Conservation (phyloP, 495 filamentous ascomycete genomes). For the Penicillium crystallinum region DNA sequence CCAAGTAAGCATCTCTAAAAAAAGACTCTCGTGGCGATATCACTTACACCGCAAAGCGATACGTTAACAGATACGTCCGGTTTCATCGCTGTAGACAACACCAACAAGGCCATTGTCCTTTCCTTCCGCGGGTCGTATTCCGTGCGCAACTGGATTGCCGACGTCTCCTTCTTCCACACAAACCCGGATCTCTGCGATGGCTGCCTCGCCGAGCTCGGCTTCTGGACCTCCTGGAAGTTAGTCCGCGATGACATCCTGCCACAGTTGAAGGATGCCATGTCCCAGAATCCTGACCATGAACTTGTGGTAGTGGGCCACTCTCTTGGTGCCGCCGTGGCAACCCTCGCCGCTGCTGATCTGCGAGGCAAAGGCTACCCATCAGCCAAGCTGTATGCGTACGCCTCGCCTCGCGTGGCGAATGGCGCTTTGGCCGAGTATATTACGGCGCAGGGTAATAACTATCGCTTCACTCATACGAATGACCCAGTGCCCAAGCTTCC, state of each 20-base stretch:
- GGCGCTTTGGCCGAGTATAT: conserved; percentile 48
- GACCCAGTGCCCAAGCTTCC: conserved; percentile 63
- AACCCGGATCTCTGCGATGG: conserved; percentile 41
- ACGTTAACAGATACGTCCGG: conserved; percentile 56
- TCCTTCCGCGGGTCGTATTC: conserved; percentile 62
- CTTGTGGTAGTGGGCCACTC: conserved; percentile 58
- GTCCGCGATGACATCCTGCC: conserved; percentile 33
- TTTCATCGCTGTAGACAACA: conserved; percentile 58
- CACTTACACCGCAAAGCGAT: conserved; percentile 34
- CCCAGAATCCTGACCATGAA: conserved; percentile 42
- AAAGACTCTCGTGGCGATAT: neutral
- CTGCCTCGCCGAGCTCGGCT: conserved; percentile 49
- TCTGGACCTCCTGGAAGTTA: conserved; percentile 48
- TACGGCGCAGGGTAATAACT: conserved; percentile 48
- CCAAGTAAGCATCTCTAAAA: conserved; percentile 49
- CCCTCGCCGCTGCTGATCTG: conserved; percentile 54
- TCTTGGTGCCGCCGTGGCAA: conserved; percentile 58
- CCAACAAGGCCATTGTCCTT: conserved; percentile 54
- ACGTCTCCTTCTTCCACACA: conserved; percentile 40
- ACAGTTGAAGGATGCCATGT: conserved; percentile 27
- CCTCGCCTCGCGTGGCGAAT: conserved; percentile 60
- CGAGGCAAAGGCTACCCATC: conserved; percentile 36
- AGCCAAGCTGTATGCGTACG: conserved; percentile 56
- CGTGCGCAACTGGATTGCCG: conserved; percentile 60
- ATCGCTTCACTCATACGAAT: conserved; percentile 57